Percentiles rank a stretch among this genome's conserved stretches.
Conservation (phyloP, 495 filamentous ascomycete species). For the Penicillium chermesinum region DNA sequence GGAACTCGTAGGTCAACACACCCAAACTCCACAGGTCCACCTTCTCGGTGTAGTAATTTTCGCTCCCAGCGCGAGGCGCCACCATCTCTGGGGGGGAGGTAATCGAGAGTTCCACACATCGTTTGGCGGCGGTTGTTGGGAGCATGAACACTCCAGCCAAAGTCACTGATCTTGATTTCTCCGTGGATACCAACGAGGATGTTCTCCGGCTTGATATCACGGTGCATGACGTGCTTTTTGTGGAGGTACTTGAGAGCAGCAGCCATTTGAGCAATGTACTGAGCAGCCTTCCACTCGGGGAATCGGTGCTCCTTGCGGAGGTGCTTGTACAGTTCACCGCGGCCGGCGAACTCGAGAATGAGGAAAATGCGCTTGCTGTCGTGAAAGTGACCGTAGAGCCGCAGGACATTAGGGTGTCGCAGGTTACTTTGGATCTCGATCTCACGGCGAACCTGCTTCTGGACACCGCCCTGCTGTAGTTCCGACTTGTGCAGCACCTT, state of each 20-base stretch:
- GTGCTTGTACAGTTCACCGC: constrained; percentile 97
- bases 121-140: constrained; percentile 91
- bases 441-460: constrained; percentile 94
- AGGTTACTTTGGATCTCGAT: constrained; percentile 98
- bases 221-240: constrained; percentile 97
- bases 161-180: constrained; percentile 98
- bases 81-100: constrained; percentile 98
- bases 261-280: constrained; percentile 99
- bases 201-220: constrained; percentile 98
- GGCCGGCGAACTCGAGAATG: constrained; percentile 91
- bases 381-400: constrained; percentile 94
- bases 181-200: constrained; percentile 96
- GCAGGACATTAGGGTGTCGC: constrained; percentile 91
- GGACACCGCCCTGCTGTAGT: constrained; percentile 84
- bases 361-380: constrained; percentile 94
- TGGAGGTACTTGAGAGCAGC: constrained; percentile 87
- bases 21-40: constrained; percentile 95
- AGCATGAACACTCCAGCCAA: constrained; percentile 97
- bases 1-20: constrained; percentile 92
- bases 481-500: constrained; percentile 97
- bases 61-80: constrained; percentile 59
- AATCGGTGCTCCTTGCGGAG: constrained; percentile 82
- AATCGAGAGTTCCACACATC: constrained; percentile 96
- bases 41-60: constrained; percentile 89
- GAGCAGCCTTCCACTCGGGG: constrained; percentile 91